These are phyloP conservation scores for Phyllosticta citribraziliensis DNA, from an alignment of 2,329 filamentous ascomycete species.

Conservation along the genomic window DNA sequence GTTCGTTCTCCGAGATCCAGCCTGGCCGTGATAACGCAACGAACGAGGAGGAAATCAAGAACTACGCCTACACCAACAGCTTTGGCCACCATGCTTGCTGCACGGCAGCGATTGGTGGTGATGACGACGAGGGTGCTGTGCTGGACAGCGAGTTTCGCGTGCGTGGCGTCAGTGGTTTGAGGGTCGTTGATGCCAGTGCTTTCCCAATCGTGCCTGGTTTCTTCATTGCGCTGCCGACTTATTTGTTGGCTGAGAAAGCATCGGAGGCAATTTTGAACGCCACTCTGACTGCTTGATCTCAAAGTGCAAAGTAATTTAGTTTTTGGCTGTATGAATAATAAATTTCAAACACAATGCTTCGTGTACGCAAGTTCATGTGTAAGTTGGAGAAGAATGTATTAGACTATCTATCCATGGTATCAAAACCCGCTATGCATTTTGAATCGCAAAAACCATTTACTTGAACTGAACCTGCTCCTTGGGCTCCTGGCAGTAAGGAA, in stretches of 20 bases:
- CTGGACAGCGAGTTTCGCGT: conserved; percentile 50
- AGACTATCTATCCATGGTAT: not conserved
- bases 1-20: conserved; percentile 32
- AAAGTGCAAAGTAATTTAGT: too few species aligned
- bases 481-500: conserved; percentile 12
- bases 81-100: conserved; percentile 47
- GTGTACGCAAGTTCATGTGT: too few species aligned
- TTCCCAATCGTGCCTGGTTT: conserved; percentile 48
- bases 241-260: conserved; percentile 53
- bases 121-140: conserved; percentile 45
- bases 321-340: too few species aligned
- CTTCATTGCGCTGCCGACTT: conserved; percentile 42
- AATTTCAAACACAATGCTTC: too few species aligned
- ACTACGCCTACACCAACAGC: conserved; percentile 21
- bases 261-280: conserved; percentile 34
- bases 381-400: not conserved
- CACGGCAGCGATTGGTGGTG: conserved; percentile 45
- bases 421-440: not conserved
- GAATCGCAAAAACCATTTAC: not conserved
- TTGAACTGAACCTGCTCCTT: conserved; percentile 3
- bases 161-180: conserved; percentile 42
- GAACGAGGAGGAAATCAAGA: conserved; percentile 32
- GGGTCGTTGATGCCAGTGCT: conserved; percentile 53
- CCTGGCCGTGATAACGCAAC: conserved; percentile 32
- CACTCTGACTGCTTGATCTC: not conserved